Conservation (phyloP, 2,329 filamentous ascomycete species). For the Colletotrichum agaves region DNA sequence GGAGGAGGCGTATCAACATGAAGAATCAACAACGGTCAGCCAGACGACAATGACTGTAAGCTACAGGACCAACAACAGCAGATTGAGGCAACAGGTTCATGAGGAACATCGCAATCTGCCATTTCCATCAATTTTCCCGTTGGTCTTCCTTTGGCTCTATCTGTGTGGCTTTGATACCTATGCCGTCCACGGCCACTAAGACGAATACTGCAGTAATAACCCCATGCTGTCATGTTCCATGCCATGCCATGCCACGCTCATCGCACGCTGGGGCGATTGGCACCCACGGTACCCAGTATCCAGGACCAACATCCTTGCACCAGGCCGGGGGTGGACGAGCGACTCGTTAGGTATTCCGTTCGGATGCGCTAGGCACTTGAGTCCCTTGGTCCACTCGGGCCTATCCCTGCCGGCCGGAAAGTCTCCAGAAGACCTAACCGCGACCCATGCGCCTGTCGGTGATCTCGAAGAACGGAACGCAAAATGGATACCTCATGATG, state of each 20-base stretch:
- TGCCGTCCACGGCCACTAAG: constrained; percentile 16
- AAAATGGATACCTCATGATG: constrained; percentile 32
- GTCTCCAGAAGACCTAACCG: constrained; percentile 16
- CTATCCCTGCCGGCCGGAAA: constrained; percentile 34
- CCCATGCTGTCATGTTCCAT: constrained; percentile 25
- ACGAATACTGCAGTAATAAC: constrained; percentile 2
- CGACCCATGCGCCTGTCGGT: constrained; percentile 36
- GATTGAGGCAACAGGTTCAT: constrained; percentile 1
- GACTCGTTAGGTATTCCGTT: constrained; percentile 26
- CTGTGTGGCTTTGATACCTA: not conserved
- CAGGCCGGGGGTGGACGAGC: constrained; percentile 29
- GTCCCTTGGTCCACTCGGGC: constrained; percentile 26
- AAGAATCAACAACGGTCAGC: not conserved
- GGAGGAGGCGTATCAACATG: constrained; percentile 6
- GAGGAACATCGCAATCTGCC: constrained; percentile 10
- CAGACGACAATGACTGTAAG: not conserved
- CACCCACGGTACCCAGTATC: constrained; percentile 7
- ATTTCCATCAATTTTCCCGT: constrained; percentile 12
- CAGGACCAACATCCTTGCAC: constrained; percentile 22
- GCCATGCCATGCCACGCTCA: constrained; percentile 34
- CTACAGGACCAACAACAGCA: not conserved
- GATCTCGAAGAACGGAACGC: constrained; percentile 36
- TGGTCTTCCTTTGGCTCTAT: not conserved
- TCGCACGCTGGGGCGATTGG: constrained; percentile 32
- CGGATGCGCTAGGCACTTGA: not conserved